Conservation (phyloP, 2,329 filamentous ascomycete genomes). For the Magnaporthiopsis rhizophila region DNA sequence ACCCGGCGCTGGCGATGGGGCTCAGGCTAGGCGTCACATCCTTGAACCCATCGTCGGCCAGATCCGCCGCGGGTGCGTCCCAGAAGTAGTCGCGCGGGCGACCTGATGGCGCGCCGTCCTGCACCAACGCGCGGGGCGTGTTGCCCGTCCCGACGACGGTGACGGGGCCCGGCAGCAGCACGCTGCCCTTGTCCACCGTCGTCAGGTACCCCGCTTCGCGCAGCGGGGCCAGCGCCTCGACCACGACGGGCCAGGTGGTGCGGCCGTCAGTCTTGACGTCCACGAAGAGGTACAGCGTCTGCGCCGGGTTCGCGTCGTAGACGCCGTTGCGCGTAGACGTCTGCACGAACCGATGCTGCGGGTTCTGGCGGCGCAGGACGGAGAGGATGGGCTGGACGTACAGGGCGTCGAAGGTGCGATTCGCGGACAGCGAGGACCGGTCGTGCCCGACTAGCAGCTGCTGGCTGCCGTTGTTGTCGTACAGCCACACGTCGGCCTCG, state of each 20-base stretch:
- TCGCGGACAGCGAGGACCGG: conserved; percentile 38
- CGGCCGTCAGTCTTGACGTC: conserved; percentile 55
- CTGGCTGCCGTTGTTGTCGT: conserved; percentile 22
- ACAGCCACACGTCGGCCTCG: conserved; percentile 63
- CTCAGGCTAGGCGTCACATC: conserved; percentile 19
- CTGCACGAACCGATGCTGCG: conserved; percentile 32
- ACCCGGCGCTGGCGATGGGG: conserved; percentile 22
- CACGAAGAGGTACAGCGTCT: conserved; percentile 53
- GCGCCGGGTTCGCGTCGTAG: conserved; percentile 39
- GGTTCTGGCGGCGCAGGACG: conserved; percentile 46
- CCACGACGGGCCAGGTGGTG: conserved; percentile 41
- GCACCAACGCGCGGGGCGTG: conserved; percentile 45
- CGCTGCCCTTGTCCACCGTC: conserved; percentile 38
- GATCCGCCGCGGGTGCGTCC: conserved; percentile 16
- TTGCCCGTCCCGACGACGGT: conserved; percentile 62
- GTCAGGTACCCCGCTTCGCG: conserved; percentile 46
- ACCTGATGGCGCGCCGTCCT: conserved; percentile 30
- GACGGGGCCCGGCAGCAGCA: conserved; percentile 43
- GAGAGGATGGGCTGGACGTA: conserved; percentile 56
- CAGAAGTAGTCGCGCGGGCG: conserved; percentile 42
- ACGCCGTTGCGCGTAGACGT: conserved; percentile 38
- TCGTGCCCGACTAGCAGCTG: conserved; percentile 51
- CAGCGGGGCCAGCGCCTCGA: conserved; percentile 46
- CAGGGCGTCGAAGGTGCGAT: conserved; percentile 48
- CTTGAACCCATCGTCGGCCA: conserved; percentile 12